Conservation (phyloP, 306 rosid genomes). For the Erythrophleum fordii region DNA sequence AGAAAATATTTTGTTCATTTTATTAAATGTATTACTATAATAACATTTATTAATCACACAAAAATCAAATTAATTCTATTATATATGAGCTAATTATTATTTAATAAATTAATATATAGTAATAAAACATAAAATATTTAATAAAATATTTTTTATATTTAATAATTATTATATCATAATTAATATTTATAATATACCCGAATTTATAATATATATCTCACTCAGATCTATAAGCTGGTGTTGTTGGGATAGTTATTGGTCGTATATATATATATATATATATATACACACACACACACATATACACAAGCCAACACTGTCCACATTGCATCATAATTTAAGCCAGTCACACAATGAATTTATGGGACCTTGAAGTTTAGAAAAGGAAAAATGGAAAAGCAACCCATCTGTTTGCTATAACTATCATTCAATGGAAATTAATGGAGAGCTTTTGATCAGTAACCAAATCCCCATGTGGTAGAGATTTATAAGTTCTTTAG, state of each 20-base stretch:
- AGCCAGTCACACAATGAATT: slow-evolving; percentile 29
- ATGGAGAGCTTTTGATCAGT: slow-evolving; percentile 16
- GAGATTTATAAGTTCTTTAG: slow-evolving; percentile 36
- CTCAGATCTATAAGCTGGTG: not conserved
- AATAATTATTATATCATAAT: not conserved
- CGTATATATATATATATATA: no score
- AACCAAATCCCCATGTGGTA: slow-evolving; percentile 37
- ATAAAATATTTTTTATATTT: not conserved
- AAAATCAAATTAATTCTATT: no score
- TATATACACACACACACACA: no score
- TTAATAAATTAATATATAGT: no score
- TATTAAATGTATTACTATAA: no score
- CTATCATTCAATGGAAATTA: slow-evolving; percentile 29
- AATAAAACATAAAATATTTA: no score
- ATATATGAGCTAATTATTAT: no score
- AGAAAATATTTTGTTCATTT: no score
- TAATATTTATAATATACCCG: not conserved
- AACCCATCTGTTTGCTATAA: slow-evolving; percentile 40
- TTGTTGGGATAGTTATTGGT: slow-evolving; percentile 36
- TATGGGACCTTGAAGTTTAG: slow-evolving; percentile 33
- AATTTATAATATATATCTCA: no score
- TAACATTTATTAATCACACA: no score
- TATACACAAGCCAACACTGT: slow-evolving; percentile 40
- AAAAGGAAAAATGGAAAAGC: slow-evolving; percentile 37
- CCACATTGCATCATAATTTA: slow-evolving; percentile 40